These are phyloP conservation scores for Neophaeococcomyces aloes DNA, from an alignment of 2,329 filamentous ascomycete species.

Conservation along the genomic window DNA sequence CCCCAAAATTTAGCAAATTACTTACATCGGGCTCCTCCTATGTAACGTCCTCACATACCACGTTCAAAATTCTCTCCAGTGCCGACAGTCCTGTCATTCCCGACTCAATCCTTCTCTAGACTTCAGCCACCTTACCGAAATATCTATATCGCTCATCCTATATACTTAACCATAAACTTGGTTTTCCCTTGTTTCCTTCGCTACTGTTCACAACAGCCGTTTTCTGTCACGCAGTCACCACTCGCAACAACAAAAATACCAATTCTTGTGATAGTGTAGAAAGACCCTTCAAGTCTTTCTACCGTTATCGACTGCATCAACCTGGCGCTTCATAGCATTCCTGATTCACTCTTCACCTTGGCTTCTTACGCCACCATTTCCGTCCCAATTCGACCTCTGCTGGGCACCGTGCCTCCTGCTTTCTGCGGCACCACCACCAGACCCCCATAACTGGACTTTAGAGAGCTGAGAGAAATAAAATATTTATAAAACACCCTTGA, in stretches of 20 bases:
- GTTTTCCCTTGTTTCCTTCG: background rate
- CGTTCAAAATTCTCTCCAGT: no score
- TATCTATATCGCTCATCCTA: no score
- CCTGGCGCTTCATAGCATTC: constrained; percentile 32
- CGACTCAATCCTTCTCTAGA: no score
- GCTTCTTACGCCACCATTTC: constrained; percentile 65
- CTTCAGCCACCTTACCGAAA: no score
- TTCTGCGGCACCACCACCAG: constrained; percentile 94
- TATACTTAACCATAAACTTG: no score
- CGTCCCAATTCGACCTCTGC: constrained; percentile 74
- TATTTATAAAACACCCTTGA: background rate
- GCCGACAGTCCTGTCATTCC: no score
- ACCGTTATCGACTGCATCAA: constrained; percentile 21
- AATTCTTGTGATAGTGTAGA: constrained; percentile 8
- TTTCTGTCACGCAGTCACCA: background rate
- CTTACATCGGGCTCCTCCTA: no score
- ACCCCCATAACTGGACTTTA: constrained; percentile 74
- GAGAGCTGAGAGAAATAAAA: background rate
- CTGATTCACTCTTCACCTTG: constrained; percentile 68
- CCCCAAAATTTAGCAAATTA: no score
- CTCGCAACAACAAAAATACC: background rate
- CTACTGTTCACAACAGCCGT: background rate
- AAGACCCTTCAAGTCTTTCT: constrained; percentile 22
- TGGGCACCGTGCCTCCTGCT: constrained; percentile 87
- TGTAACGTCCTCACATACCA: no score